A percentile compares a stretch with the other conserved stretches of the same genome.
These are phyloP conservation scores for Brassica cretica DNA, from an alignment of 345 rosid genomes.

Conservation along the genomic window DNA sequence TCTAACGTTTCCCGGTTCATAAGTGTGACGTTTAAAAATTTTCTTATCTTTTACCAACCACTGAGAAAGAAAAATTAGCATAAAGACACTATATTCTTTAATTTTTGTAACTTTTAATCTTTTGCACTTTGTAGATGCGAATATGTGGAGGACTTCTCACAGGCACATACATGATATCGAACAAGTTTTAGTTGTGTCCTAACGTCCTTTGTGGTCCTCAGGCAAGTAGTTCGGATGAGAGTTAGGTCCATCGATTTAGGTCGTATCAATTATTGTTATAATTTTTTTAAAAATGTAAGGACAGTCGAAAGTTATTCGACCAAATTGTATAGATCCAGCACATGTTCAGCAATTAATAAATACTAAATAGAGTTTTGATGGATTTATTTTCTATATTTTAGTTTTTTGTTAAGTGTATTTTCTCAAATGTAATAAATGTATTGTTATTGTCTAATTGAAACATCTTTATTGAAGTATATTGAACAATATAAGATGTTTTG, in stretches of 20 bases:
- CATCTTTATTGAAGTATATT: too few species aligned
- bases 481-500: too few species aligned
- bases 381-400: too few species aligned
- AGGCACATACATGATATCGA: constrained; percentile 15
- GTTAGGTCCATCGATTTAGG: constrained; percentile 3
- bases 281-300: background rate
- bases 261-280: background rate
- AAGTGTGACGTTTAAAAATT: background rate
- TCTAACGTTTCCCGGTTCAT: background rate
- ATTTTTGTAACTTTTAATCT: background rate
- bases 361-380: background rate
- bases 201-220: constrained; percentile 9
- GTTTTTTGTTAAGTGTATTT: too few species aligned
- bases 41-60: background rate
- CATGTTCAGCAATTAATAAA: background rate
- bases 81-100: background rate
- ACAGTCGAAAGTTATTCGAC: background rate
- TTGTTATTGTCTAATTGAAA: too few species aligned
- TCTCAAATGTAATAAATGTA: too few species aligned
- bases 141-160: constrained; percentile 4
- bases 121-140: background rate
- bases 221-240: constrained; percentile 4
- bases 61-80: background rate
- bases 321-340: background rate
- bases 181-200: constrained; percentile 19